Percentiles rank a stretch among this genome's conserved stretches.
These are phyloP conservation scores for Zopfia rhizophila DNA, from an alignment of 2,329 filamentous ascomycete species.

Conservation along the genomic window DNA sequence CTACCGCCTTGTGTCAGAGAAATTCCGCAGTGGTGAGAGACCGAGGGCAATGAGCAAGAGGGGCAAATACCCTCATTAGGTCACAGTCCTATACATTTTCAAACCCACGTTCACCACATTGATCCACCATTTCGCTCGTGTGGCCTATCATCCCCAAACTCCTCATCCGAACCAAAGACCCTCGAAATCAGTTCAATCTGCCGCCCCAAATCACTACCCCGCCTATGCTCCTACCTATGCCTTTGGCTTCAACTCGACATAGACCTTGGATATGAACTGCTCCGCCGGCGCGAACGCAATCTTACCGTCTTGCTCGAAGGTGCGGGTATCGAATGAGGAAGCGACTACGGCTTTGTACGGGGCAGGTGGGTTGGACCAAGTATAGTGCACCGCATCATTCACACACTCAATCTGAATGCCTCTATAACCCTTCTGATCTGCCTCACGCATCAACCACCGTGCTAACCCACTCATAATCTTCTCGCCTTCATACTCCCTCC, in stretches of 20 bases:
- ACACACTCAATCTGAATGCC: conserved; percentile 51
- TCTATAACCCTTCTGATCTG: conserved; percentile 41
- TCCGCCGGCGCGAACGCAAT: conserved; percentile 34
- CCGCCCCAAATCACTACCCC: too few relatives aligned
- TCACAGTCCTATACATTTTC: too few relatives aligned
- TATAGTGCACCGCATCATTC: conserved; percentile 40
- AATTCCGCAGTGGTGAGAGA: too few relatives aligned
- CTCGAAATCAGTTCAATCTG: too few relatives aligned
- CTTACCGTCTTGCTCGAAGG: conserved; percentile 35
- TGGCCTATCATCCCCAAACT: too few relatives aligned
- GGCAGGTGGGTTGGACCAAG: conserved; percentile 40
- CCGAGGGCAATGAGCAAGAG: too few relatives aligned
- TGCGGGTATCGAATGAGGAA: conserved; percentile 34
- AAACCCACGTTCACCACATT: too few relatives aligned
- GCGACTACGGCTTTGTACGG: conserved; percentile 36
- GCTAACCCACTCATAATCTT: conserved; percentile 48
- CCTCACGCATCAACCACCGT: conserved; percentile 52
- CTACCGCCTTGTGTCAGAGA: too few relatives aligned
- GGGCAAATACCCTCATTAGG: too few relatives aligned
- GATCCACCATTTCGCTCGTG: too few relatives aligned
- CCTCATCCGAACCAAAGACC: too few relatives aligned
- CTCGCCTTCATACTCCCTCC: conserved; percentile 47
- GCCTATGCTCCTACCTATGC: too few relatives aligned
- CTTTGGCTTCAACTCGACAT: conserved; percentile 40
- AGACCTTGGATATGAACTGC: conserved; percentile 36